Percentiles rank a stretch among this genome's conserved stretches.
These are phyloP conservation scores for Didymella keratinophila DNA, from an alignment of 2,329 filamentous ascomycete genomes.

Conservation along the genomic window DNA sequence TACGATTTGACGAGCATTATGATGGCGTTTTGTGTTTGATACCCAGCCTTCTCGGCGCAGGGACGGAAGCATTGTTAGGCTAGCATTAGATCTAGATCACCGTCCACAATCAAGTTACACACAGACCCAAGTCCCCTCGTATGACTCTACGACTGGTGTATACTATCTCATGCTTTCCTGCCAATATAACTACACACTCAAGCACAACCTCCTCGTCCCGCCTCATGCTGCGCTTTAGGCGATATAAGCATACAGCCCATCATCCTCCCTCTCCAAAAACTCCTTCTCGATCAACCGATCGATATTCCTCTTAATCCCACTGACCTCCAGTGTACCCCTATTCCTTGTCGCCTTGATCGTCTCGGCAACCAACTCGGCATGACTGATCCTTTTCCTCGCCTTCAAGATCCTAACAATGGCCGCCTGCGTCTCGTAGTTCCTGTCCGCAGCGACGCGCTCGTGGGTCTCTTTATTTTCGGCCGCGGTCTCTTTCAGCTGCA, in stretches of 20 bases:
- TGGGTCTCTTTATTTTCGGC: constrained; percentile 95
- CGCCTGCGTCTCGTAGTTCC: constrained; percentile 95
- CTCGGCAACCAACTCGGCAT: constrained; percentile 87
- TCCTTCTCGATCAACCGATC: constrained; percentile 72
- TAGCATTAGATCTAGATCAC: constrained; percentile 5
- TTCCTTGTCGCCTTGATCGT: constrained; percentile 90
- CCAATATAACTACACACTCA: background rate
- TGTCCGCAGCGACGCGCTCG: constrained; percentile 84
- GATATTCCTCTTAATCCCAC: constrained; percentile 95
- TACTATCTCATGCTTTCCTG: too few relatives aligned
- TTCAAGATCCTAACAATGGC: constrained; percentile 98
- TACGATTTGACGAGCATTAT: constrained; percentile 10
- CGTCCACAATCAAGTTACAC: background rate
- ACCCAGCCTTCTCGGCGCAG: background rate
- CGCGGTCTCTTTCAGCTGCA: constrained; percentile 94
- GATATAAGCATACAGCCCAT: constrained; percentile 56
- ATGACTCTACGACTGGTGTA: background rate
- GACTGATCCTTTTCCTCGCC: constrained; percentile 83
- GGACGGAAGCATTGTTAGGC: background rate
- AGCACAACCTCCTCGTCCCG: too few relatives aligned
- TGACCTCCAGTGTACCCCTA: constrained; percentile 82
- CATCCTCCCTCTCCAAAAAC: constrained; percentile 50
- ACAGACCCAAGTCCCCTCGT: background rate
- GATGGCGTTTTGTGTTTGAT: constrained; percentile 14
- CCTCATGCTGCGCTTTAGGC: constrained; percentile 39